Conservation (phyloP, 768 basidiomycete genomes). For the Auricularia heimuer region DNA sequence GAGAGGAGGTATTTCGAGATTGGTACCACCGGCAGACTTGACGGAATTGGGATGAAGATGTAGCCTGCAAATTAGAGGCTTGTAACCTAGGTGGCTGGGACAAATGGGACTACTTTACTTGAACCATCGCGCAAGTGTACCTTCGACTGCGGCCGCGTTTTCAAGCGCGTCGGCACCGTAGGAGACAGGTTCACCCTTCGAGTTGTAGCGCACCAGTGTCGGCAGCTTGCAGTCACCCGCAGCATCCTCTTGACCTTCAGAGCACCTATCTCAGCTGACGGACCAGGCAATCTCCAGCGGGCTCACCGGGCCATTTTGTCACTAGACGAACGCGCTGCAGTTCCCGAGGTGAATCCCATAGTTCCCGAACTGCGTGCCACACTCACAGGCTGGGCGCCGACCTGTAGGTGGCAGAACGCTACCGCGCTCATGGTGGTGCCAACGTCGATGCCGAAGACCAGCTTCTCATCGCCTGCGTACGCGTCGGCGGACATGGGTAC, state of each 20-base stretch:
- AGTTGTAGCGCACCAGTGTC: conserved; percentile 1
- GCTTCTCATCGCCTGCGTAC: conserved; percentile 1
- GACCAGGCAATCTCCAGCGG: background rate
- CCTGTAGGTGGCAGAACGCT: background rate
- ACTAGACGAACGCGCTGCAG: conserved; percentile 3
- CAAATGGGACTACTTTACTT: background rate
- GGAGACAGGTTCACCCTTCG: background rate
- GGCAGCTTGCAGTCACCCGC: conserved; percentile 3
- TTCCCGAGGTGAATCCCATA: background rate
- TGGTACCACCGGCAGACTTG: background rate
- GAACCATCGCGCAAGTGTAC: conserved; percentile 4
- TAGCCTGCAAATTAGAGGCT: background rate
- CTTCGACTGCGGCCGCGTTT: conserved; percentile 1
- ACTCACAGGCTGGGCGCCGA: background rate
- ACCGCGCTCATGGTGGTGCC: background rate
- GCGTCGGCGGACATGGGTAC: background rate
- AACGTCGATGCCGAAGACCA: background rate
- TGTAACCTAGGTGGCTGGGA: background rate
- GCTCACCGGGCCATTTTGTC: conserved; percentile 5
- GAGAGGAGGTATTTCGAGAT: conserved; percentile 3
- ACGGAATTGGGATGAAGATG: conserved; percentile 5
- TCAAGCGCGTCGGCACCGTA: conserved; percentile 5
- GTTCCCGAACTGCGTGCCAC: background rate
- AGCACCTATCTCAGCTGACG: background rate
- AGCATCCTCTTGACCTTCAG: conserved; percentile 4